A percentile compares a stretch with the other conserved stretches of the same genome.
These are phyloP conservation scores for Salix brachista DNA, from an alignment of 345 rosid species.

Conservation along the genomic window DNA sequence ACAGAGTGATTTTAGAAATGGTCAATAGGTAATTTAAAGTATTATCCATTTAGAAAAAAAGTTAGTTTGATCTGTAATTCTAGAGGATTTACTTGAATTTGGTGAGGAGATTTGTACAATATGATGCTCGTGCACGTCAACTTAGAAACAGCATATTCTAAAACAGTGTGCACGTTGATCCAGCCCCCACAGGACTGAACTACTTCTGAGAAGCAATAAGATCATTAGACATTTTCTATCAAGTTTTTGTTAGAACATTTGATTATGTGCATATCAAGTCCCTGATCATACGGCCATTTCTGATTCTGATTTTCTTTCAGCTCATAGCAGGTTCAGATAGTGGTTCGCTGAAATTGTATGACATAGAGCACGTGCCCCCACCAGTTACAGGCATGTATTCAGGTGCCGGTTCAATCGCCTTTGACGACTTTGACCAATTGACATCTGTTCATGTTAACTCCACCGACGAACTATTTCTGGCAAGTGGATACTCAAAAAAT, in stretches of 20 bases:
- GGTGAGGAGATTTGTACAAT: background rate
- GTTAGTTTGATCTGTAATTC: background rate
- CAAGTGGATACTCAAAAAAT: conserved; percentile 87
- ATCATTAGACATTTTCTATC: background rate
- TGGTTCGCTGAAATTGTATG: conserved; percentile 77
- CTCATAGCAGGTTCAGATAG: conserved; percentile 94
- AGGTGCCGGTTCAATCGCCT: conserved; percentile 48
- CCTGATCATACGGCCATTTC: background rate
- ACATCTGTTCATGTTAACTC: conserved; percentile 92
- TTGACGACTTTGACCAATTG: conserved; percentile 83
- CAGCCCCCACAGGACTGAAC: background rate
- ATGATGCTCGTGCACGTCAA: background rate
- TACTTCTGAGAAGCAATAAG: background rate
- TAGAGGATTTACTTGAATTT: background rate
- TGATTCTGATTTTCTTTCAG: conserved; percentile 34
- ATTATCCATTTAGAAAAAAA: background rate
- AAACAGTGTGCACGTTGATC: no score
- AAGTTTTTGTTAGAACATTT: background rate
- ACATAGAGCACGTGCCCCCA: conserved; percentile 50
- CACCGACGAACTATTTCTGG: conserved; percentile 79
- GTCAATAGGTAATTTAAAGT: background rate
- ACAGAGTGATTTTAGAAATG: background rate
- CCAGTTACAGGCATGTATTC: conserved; percentile 25
- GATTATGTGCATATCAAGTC: conserved; percentile 1
- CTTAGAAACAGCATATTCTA: background rate